Conservation (phyloP, 2,329 filamentous ascomycete species). For the Aspergillus terreus region DNA sequence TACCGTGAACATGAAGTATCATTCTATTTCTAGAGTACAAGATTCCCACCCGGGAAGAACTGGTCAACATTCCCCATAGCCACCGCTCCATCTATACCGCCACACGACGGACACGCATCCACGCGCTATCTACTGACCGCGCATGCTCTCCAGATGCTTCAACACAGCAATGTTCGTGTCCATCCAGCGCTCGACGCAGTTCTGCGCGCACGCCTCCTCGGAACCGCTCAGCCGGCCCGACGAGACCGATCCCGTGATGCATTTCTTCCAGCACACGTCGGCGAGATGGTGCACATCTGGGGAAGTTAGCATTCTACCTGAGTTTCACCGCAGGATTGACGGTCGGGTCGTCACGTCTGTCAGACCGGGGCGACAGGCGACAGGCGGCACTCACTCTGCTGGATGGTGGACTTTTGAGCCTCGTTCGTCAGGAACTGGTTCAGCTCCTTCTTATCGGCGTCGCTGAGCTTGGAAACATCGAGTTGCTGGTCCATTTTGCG, state of each 20-base stretch:
- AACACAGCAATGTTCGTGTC: conserved; percentile 84
- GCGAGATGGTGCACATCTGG: conserved; percentile 64
- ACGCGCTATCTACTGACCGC: conserved; percentile 32
- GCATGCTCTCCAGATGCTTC: conserved; percentile 71
- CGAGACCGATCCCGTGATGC: conserved; percentile 71
- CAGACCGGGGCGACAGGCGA: too few species aligned
- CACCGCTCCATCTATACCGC: too few species aligned
- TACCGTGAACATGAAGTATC: not conserved
- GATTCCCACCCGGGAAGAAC: not conserved
- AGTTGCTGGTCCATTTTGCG: conserved; percentile 41
- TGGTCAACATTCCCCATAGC: too few species aligned
- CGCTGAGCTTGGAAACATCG: conserved; percentile 71
- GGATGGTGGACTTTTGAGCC: conserved; percentile 68
- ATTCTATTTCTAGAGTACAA: conserved; percentile 1
- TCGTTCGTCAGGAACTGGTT: conserved; percentile 82
- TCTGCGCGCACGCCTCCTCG: conserved; percentile 81
- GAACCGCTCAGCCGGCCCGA: conserved; percentile 66
- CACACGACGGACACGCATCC: too few species aligned
- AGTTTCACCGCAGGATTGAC: too few species aligned
- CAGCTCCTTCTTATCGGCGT: conserved; percentile 81
- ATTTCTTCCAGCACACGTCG: conserved; percentile 93
- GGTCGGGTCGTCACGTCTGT: too few species aligned
- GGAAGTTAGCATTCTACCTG: not conserved
- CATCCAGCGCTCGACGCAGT: conserved; percentile 92
- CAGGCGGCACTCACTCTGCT: conserved; percentile 41